Conservation (phyloP, 1,284 basidiomycete species). For the Bjerkandera adusta region DNA sequence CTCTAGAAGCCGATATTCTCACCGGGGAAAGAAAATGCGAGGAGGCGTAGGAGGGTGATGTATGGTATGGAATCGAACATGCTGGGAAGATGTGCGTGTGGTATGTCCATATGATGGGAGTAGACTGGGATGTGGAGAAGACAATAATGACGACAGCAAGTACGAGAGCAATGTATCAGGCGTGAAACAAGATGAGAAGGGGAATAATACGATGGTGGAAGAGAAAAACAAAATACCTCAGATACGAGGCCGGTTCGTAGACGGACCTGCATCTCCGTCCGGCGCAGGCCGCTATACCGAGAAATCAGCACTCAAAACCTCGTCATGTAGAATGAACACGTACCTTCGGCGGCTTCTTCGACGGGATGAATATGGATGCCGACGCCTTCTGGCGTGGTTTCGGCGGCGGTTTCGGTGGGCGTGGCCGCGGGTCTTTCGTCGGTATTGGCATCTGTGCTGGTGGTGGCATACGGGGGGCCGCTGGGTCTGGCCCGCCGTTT, state of each 20-base stretch:
- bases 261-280: slow-evolving; percentile 2
- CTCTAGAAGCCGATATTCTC: no score
- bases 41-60: no score
- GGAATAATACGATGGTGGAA: no score
- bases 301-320: not conserved
- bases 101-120: no score
- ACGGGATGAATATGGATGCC: slow-evolving; percentile 5
- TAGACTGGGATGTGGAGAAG: no score
- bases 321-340: slow-evolving; percentile 1
- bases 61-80: no score
- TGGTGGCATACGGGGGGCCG: not conserved
- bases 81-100: no score
- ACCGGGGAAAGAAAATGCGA: no score
- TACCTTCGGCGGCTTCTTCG: not conserved
- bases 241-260: not conserved
- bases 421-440: not conserved
- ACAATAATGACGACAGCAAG: no score
- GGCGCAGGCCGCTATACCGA: not conserved
- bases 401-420: slow-evolving; percentile 1
- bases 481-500: not conserved
- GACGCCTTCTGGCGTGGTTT: not conserved
- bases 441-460: no score
- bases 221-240: not conserved
- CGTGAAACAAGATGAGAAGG: no score
- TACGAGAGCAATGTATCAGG: no score